phyloP scores from a whole-genome alignment of 2,329 filamentous ascomycete species.

The Dothideomycetidae sp. region DNA sequence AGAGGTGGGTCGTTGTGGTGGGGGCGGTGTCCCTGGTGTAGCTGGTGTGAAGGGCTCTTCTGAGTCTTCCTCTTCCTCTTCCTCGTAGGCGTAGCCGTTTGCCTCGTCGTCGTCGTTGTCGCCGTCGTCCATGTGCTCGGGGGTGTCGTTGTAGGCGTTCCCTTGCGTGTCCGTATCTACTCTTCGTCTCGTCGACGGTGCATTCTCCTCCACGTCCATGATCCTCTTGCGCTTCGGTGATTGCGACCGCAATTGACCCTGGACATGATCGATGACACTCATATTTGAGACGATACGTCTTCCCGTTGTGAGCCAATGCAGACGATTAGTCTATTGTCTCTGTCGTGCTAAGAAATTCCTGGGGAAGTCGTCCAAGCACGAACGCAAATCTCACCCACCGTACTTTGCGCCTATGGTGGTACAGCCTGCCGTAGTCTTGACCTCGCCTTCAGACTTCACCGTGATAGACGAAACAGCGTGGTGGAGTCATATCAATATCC shows the following conservation, averaged over 20 bases:
- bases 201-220: background rate
- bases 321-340: no score
- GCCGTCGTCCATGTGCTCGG: conserved; percentile 1
- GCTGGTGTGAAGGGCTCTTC: background rate
- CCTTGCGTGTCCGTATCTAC: background rate
- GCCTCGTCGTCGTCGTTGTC: conserved; percentile 2
- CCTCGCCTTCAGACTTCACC: no score
- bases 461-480: no score
- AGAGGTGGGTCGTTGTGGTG: conserved; percentile 5
- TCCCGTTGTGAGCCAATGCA: no score
- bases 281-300: no score
- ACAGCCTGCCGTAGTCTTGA: no score
- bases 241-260: background rate
- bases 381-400: no score
- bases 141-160: background rate
- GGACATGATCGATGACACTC: conserved; percentile 8
- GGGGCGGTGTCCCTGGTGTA: background rate
- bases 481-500: no score
- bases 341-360: no score
- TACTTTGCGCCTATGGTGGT: no score
- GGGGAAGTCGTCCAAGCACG: no score
- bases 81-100: conserved; percentile 13
- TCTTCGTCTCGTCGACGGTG: background rate
- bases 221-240: conserved; percentile 12
- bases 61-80: conserved; percentile 3